Percentiles rank a stretch among this genome's conserved stretches.
These are phyloP conservation scores for Atkinsonella texensis DNA, from an alignment of 2,329 filamentous ascomycete genomes.

Conservation along the genomic window DNA sequence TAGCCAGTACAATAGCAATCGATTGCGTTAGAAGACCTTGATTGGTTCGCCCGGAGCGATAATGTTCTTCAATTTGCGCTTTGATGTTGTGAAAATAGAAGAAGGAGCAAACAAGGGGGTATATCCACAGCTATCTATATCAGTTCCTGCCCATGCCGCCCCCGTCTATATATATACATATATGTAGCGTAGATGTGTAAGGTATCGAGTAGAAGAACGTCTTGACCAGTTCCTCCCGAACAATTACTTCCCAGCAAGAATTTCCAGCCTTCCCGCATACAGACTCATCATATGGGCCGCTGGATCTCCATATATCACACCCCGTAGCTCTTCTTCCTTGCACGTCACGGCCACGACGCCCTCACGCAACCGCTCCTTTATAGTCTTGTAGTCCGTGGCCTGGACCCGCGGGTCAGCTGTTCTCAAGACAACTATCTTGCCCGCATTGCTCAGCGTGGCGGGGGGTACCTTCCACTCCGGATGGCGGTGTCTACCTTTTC, in stretches of 20 bases:
- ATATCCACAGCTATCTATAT: too few species aligned
- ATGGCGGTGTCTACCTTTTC: not conserved
- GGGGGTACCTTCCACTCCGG: constrained; percentile 54
- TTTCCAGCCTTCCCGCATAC: constrained; percentile 61
- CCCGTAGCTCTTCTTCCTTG: constrained; percentile 54
- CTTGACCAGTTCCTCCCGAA: not conserved
- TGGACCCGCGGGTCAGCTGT: constrained; percentile 28
- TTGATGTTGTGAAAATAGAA: too few species aligned
- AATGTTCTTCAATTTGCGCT: too few species aligned
- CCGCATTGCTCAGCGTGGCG: constrained; percentile 57
- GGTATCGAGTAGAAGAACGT: too few species aligned
- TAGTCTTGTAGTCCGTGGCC: constrained; percentile 32
- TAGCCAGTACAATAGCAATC: constrained; percentile 3
- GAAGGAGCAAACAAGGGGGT: too few species aligned
- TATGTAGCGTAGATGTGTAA: too few species aligned
- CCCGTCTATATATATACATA: too few species aligned
- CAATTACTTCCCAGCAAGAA: constrained; percentile 39
- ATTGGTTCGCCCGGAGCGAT: too few species aligned
- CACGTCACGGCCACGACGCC: constrained; percentile 58
- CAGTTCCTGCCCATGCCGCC: too few species aligned
- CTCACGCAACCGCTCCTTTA: constrained; percentile 38
- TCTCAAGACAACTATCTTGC: constrained; percentile 54
- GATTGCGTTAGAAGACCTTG: not conserved
- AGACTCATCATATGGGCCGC: constrained; percentile 69
- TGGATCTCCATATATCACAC: constrained; percentile 70